Percentiles rank a stretch among this genome's conserved stretches.
Evolutionary conservation across 2,329 filamentous ascomycete species (phyloP).

Genomic region (Endothia cerciana): DNA sequence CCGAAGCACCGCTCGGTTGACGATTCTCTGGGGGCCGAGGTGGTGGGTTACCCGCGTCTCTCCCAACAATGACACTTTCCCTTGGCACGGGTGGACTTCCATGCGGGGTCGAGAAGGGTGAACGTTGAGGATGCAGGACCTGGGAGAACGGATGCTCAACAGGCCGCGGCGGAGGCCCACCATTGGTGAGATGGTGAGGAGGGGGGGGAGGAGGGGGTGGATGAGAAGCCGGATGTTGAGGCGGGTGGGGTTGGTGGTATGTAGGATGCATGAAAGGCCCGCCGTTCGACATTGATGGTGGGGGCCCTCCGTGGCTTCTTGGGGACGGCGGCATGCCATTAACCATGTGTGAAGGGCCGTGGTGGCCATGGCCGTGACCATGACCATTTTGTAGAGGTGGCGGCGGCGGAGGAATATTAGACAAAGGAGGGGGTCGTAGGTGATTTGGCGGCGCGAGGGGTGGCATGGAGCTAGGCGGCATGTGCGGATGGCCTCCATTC

Average conservation of each 20-base stretch:
- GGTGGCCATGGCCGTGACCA: constrained; percentile 38
- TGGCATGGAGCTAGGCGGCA: constrained; percentile 32
- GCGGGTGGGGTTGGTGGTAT: constrained; percentile 32
- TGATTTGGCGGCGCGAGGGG: constrained; percentile 38
- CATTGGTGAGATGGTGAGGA: constrained; percentile 42
- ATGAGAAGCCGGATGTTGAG: constrained; percentile 23
- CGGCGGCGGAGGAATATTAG: constrained; percentile 45
- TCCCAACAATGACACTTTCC: constrained; percentile 41
- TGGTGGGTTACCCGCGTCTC: constrained; percentile 38
- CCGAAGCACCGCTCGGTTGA: constrained; percentile 69
- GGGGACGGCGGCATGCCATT: constrained; percentile 56
- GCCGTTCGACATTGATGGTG: constrained; percentile 44
- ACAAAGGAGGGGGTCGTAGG: constrained; percentile 54
- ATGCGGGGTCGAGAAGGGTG: constrained; percentile 47
- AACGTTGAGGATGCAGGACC: constrained; percentile 38
- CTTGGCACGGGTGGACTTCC: constrained; percentile 51
- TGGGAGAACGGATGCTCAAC: constrained; percentile 48
- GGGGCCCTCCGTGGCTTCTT: constrained; percentile 47
- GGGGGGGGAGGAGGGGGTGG: constrained; percentile 39
- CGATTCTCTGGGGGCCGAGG: constrained; percentile 45
- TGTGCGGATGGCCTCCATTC: constrained; percentile 29
- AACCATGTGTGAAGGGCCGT: constrained; percentile 37
- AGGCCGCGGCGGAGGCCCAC: constrained; percentile 46
- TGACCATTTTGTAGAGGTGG: constrained; percentile 47
- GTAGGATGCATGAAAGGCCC: constrained; percentile 44